These are phyloP conservation scores for Lactarius psammicola DNA, from an alignment of 768 basidiomycete genomes.

Conservation along the genomic window DNA sequence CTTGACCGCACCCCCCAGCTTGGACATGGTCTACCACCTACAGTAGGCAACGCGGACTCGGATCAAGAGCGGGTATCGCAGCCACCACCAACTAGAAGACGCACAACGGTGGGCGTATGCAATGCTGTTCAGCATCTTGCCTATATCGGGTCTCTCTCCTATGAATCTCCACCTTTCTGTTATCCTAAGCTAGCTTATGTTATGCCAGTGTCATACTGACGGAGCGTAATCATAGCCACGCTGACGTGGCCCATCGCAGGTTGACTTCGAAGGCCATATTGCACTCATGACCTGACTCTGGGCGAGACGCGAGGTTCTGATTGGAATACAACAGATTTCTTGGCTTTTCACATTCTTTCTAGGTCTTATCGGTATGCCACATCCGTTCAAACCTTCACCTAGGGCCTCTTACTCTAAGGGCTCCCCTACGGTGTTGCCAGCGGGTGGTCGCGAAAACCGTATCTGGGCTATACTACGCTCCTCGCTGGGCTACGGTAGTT, in stretches of 20 bases:
- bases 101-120: not conserved
- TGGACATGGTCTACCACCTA: not conserved
- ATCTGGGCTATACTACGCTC: not conserved
- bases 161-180: not conserved
- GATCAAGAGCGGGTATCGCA: not conserved
- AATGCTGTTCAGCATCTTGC: not conserved
- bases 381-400: not conserved
- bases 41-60: not conserved
- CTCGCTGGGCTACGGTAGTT: not conserved
- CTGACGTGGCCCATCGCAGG: not conserved
- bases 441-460: not conserved
- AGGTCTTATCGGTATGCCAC: not conserved
- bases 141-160: not conserved
- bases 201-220: not conserved
- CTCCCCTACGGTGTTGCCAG: not conserved
- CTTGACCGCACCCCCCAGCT: not conserved
- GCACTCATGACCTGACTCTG: not conserved
- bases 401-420: not conserved
- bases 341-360: not conserved
- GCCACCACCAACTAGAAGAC: not conserved
- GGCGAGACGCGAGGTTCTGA: not conserved
- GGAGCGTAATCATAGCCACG: not conserved
- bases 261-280: not conserved
- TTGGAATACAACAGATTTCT: no score
- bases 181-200: not conserved